Evolutionary conservation across 345 rosid genomes (phyloP).

Genomic region (Xanthoceras sorbifolium): DNA sequence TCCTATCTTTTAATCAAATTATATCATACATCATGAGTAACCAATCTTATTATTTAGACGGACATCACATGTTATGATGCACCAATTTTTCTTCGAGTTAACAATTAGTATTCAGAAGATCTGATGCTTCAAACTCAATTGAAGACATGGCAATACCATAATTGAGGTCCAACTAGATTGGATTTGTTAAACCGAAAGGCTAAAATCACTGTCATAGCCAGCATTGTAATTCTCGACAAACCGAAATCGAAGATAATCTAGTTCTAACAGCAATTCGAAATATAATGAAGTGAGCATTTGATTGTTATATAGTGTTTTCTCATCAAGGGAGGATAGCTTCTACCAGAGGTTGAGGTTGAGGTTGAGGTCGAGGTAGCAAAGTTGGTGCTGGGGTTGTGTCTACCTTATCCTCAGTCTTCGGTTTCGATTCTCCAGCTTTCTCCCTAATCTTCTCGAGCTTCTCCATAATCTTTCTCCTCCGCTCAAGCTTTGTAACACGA

Average conservation of each 20-base stretch:
- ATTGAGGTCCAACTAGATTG: background rate
- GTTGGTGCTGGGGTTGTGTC: slow-evolving; percentile 8
- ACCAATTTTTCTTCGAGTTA: no score
- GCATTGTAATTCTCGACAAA: background rate
- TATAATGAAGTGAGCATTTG: background rate
- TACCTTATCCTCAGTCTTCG: slow-evolving; percentile 14
- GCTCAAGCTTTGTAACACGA: slow-evolving; percentile 45
- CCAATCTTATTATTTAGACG: no score
- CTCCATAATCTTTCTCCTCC: slow-evolving; percentile 41
- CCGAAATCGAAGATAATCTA: background rate
- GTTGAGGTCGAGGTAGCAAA: slow-evolving; percentile 22
- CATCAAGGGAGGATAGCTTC: slow-evolving; percentile 29
- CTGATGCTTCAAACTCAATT: no score
- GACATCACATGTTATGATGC: no score
- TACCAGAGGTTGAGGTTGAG: slow-evolving; percentile 34
- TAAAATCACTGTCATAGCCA: background rate
- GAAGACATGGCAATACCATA: no score
- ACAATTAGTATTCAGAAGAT: no score
- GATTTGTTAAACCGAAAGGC: background rate
- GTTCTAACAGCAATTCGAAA: background rate
- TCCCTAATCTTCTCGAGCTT: slow-evolving; percentile 46
- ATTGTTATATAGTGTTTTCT: background rate
- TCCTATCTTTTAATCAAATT: no score
- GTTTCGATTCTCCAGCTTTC: slow-evolving; percentile 31
- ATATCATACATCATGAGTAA: no score